Conservation (phyloP, 805 yeast species). For the Saturnispora sanitii region DNA sequence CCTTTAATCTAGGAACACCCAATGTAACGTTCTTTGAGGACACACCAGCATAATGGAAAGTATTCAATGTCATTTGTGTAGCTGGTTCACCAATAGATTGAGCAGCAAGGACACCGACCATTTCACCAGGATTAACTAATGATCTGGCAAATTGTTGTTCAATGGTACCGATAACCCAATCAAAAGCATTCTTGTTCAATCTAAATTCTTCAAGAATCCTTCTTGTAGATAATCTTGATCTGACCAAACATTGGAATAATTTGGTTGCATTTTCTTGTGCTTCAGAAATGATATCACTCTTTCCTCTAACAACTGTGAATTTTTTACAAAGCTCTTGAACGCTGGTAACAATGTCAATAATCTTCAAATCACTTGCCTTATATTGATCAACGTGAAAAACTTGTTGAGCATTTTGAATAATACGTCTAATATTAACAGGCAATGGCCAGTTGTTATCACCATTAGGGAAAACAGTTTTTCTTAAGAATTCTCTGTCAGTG, state of each 20-base stretch:
- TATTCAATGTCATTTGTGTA: conserved; percentile 93
- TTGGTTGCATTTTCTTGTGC: conserved; percentile 90
- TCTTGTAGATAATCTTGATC: conserved; percentile 86
- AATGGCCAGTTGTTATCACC: conserved; percentile 98
- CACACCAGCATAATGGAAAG: conserved; percentile 96
- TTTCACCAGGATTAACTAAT: conserved; percentile 92
- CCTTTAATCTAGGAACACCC: conserved; percentile 97
- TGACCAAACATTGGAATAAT: conserved; percentile 80
- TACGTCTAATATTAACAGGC: conserved; percentile 95
- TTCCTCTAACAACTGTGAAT: conserved; percentile 75
- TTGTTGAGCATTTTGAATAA: conserved; percentile 93
- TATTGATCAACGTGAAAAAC: conserved; percentile 89
- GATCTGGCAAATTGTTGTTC: conserved; percentile 90
- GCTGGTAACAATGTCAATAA: conserved; percentile 66
- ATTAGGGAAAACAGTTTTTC: conserved; percentile 73
- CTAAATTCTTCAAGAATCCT: conserved; percentile 88
- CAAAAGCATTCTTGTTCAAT: conserved; percentile 75
- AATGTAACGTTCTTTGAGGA: conserved; percentile 97
- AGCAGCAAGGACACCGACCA: conserved; percentile 97
- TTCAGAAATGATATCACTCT: conserved; percentile 58
- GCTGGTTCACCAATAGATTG: conserved; percentile 98
- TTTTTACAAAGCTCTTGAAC: conserved; percentile 61
- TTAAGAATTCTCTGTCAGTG: conserved; percentile 68
- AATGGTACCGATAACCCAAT: conserved; percentile 92
- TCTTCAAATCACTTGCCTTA: conserved; percentile 81